These are phyloP conservation scores for Capronia epimyces DNA, from an alignment of 2,329 filamentous ascomycete genomes.

Conservation along the genomic window DNA sequence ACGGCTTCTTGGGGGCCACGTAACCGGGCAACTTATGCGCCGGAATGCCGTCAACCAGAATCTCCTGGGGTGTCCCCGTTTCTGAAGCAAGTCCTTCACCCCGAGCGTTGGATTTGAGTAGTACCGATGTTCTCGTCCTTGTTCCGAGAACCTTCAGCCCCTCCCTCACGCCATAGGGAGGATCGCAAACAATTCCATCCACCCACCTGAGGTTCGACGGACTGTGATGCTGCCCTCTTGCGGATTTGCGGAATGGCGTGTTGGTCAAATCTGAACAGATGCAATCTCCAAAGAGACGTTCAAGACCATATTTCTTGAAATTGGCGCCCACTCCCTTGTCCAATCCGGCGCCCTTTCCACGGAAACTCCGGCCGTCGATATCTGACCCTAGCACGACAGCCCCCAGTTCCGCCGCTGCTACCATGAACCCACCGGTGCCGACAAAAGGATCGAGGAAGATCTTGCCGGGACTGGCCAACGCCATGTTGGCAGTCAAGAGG, in stretches of 20 bases:
- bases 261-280: constrained; percentile 88
- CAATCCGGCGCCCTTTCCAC: constrained; percentile 51
- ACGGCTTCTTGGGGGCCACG: constrained; percentile 82
- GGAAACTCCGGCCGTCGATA: constrained; percentile 84
- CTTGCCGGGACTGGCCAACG: constrained; percentile 73
- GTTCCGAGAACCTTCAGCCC: constrained; percentile 81
- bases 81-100: not conserved
- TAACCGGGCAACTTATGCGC: constrained; percentile 68
- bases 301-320: constrained; percentile 75
- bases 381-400: constrained; percentile 79
- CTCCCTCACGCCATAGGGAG: constrained; percentile 91
- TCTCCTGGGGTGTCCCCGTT: constrained; percentile 2
- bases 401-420: constrained; percentile 87
- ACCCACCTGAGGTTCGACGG: constrained; percentile 49
- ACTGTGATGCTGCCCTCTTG: constrained; percentile 22
- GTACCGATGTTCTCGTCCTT: constrained; percentile 57
- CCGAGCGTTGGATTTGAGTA: not conserved
- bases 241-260: constrained; percentile 59
- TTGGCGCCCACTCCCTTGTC: constrained; percentile 56
- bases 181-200: constrained; percentile 91
- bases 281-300: constrained; percentile 62
- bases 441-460: constrained; percentile 93
- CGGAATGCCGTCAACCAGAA: constrained; percentile 61
- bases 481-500: constrained; percentile 85
- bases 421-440: constrained; percentile 85